Base-by-base conservation (phyloP, 345 rosid species). In the Eucalyptus shirleyi region DNA sequence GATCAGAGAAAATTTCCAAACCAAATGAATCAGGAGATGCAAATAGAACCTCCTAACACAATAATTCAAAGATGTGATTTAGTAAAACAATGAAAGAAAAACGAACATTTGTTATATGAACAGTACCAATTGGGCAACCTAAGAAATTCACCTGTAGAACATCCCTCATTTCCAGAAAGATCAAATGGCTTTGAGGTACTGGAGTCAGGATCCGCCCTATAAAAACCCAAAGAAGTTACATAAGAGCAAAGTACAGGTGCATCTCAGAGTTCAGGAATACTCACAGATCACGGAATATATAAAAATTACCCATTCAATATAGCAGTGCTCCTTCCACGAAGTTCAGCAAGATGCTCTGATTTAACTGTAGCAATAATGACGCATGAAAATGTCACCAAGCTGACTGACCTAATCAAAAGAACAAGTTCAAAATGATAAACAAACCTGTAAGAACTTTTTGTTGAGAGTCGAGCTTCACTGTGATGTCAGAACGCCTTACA, bases 381-480 rank as follows among this genome's bases (percentile, higher is more conserved):
- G 30, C 62, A 10, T 88, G 87, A 62, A 51, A 34, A 21, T 86
- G 47, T 86, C 42, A 12, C 47, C 50, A 51, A 34, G 85, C 85
- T 77, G 30, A 77, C 47, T 77, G 30, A 40, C 30, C 44, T 86
- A 37, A 86, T 32, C 44, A 37, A 42, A 88, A 60, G 34, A 86
- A 28, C 82, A 80, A 87, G 86, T 69, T 47, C 69, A 44, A 88
- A 59, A 89, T 87, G 53, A 44, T 47, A 53, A 87, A 91, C 90
- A 89, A 80, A 97, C 99, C 99, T 92, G 98, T 93, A 50, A 98
- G 96, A 91, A 94, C 92, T 93, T 94, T 98, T 83, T 95, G 99
- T 93, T 94, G 95, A 50, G 99, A 97, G 92, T 96, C 99, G 62
- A 98, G 96, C 93, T 98, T 98, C 92, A 98, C 99, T 6, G 99